Evolutionary conservation across 768 basidiomycete species (phyloP).

Genomic region (Asterophora parasitica): DNA sequence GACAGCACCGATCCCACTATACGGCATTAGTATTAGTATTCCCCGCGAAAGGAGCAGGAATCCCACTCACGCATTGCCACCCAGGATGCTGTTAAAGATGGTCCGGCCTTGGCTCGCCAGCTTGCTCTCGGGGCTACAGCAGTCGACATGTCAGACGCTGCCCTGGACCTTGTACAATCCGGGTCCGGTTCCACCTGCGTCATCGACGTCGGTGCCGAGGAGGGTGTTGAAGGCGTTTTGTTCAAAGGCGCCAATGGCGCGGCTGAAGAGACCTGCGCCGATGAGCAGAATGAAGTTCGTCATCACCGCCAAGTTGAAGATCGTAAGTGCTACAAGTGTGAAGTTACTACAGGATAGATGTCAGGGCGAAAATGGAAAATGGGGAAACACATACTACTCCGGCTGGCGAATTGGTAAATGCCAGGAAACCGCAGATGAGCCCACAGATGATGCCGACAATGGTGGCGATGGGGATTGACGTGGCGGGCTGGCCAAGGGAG

Average conservation of each 20-base stretch:
- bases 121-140: conserved; percentile 64
- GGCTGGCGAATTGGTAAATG: conserved; percentile 77
- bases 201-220: conserved; percentile 73
- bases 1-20: conserved; percentile 73
- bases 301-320: conserved; percentile 90
- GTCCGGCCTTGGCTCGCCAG: conserved; percentile 58
- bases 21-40: not conserved
- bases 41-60: no score
- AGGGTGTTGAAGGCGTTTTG: conserved; percentile 58
- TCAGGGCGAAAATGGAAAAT: no score
- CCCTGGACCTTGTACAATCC: conserved; percentile 79
- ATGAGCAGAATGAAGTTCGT: conserved; percentile 91
- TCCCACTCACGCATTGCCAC: conserved; percentile 73
- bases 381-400: conserved; percentile 49
- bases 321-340: conserved; percentile 58
- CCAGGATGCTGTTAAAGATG: conserved; percentile 85
- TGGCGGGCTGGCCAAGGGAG: conserved; percentile 76
- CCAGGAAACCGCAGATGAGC: conserved; percentile 63
- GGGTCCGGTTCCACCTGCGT: conserved; percentile 66
- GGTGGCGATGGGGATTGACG: conserved; percentile 85
- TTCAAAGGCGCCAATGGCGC: conserved; percentile 70
- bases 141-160: conserved; percentile 85
- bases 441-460: conserved; percentile 83
- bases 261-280: conserved; percentile 90
- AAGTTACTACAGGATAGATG: no score